These are phyloP conservation scores for Straminergon stramineum DNA, from an alignment of 225 moss, liverwort and hornwort genomes.

Conservation along the genomic window DNA sequence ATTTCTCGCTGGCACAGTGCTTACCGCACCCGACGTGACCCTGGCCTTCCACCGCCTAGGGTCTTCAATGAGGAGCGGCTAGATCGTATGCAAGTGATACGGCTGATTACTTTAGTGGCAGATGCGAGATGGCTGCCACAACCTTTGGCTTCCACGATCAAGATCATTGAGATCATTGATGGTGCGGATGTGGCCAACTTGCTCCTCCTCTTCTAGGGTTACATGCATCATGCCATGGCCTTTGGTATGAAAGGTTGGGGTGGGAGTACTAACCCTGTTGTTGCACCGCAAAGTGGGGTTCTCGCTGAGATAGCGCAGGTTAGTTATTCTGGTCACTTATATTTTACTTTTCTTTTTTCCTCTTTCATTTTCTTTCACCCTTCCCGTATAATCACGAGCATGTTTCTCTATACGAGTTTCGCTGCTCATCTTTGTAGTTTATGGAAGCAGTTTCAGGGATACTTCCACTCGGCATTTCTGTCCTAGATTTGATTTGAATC, in stretches of 20 bases:
- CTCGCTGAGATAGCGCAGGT: constrained; percentile 54
- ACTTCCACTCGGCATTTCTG: neutral
- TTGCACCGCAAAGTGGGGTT: neutral
- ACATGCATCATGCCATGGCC: constrained; percentile 89
- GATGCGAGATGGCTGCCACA: constrained; percentile 90
- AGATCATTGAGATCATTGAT: constrained; percentile 85
- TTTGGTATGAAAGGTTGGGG: constrained; percentile 62
- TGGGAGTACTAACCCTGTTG: constrained; percentile 24
- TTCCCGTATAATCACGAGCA: neutral
- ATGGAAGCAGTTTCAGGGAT: neutral
- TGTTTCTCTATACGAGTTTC: neutral
- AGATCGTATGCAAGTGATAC: constrained; percentile 69
- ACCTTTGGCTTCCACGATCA: constrained; percentile 72
- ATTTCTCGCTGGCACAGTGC: constrained; percentile 83
- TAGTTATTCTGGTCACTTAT: neutral
- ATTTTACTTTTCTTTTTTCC: neutral
- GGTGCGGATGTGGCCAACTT: constrained; percentile 88
- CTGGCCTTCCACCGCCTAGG: constrained; percentile 47
- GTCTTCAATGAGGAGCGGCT: constrained; percentile 63
- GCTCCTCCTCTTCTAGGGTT: constrained; percentile 94
- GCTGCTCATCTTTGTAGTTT: neutral
- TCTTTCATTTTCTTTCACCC: neutral
- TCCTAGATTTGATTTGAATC: neutral
- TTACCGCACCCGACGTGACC: constrained; percentile 63
- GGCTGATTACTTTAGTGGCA: constrained; percentile 75